phyloP scores from a whole-genome alignment of 176 grass and related monocot genomes.

The Aechmea fasciata region DNA sequence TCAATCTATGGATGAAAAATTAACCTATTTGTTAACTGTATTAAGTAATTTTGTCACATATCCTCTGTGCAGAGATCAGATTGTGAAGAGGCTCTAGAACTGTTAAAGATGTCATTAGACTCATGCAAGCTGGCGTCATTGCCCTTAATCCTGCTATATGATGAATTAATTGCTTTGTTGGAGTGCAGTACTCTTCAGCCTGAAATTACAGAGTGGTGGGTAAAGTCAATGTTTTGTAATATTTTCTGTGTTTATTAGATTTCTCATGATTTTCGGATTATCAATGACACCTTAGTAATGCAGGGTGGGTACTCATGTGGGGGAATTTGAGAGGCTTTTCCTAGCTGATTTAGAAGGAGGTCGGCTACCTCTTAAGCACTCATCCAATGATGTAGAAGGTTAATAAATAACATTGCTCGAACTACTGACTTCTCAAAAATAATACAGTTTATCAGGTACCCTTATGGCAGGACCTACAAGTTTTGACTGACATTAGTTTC shows the following conservation, averaged over 20 bases:
- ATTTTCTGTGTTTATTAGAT: slow-evolving; percentile 5
- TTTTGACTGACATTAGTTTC: slow-evolving; percentile 27
- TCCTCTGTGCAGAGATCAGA: slow-evolving; percentile 59
- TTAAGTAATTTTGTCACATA: background rate
- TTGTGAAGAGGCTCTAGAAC: slow-evolving; percentile 61
- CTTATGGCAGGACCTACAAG: too few relatives aligned
- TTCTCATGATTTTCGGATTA: slow-evolving; percentile 10
- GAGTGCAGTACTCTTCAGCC: slow-evolving; percentile 45
- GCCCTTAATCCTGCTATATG: slow-evolving; percentile 73
- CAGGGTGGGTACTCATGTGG: slow-evolving; percentile 53
- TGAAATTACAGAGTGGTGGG: slow-evolving; percentile 63
- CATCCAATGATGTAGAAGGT: slow-evolving; percentile 65
- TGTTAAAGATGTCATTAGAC: slow-evolving; percentile 59
- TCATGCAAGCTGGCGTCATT: slow-evolving; percentile 64
- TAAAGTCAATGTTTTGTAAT: background rate
- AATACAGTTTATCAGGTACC: background rate
- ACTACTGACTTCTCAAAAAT: slow-evolving; percentile 6
- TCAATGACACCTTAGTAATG: slow-evolving; percentile 9
- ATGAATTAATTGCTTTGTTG: slow-evolving; percentile 72
- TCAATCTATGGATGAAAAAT: too few relatives aligned
- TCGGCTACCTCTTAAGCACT: slow-evolving; percentile 37
- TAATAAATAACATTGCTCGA: slow-evolving; percentile 18
- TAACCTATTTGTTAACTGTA: too few relatives aligned
- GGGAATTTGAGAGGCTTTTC: slow-evolving; percentile 64
- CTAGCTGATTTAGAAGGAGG: slow-evolving; percentile 73